Base-by-base conservation (phyloP, 192 early-diverging fungal genomes). In the Martensiomyces pterosporus region DNA sequence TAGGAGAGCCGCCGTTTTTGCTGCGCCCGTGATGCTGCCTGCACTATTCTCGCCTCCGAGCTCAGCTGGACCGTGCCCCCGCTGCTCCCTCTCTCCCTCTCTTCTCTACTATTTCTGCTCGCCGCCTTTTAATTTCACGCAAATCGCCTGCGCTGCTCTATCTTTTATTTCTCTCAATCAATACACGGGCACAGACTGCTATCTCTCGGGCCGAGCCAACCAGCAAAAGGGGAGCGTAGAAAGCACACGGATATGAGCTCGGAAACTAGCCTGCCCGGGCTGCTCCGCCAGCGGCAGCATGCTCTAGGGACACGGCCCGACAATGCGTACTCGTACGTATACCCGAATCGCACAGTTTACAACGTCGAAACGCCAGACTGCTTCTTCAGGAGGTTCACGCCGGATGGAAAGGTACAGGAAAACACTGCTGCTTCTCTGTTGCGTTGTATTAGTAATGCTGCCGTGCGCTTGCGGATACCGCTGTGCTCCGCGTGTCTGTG, bases 361-460 rank as follows among this genome's bases (percentile, higher is more conserved):
- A 57, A 61, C 26, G 60, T 68, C 41, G 71, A 68, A 36, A 54
- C 64, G 1, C 60, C 71, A 5, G 64, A 75, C 71, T 75, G 71
- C 50, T 47, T 49, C 49, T 68, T 67, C 18, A 55, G 60, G 18
- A 59, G 71, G 35, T 75, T 75, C 46, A 60, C 71, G 2, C 64
- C 71, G 0, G 71, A 75, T 42, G 71, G 71, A 26, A 67, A 64
- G 39, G 65, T 60, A 67, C 3, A 44, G 15, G 9, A 16, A n/a
- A 15, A 34, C 17, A 25, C 18, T 41, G 23, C n/a, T 41, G 3
- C 23, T 17, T 41, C 4, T 4, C 10, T 47, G 4, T 4, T 47
- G 9, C 27, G 27, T 17, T 18, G 4, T 34, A 12, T 10, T 21
- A 36, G 22, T 36, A 49, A 49, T 49, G 22, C 29, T 35, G 21